Percentiles rank a stretch among this genome's conserved stretches.
These are phyloP conservation scores for Blastocystis sp. DNA, from an alignment of 352 stramenopile species.

Conservation along the genomic window DNA sequence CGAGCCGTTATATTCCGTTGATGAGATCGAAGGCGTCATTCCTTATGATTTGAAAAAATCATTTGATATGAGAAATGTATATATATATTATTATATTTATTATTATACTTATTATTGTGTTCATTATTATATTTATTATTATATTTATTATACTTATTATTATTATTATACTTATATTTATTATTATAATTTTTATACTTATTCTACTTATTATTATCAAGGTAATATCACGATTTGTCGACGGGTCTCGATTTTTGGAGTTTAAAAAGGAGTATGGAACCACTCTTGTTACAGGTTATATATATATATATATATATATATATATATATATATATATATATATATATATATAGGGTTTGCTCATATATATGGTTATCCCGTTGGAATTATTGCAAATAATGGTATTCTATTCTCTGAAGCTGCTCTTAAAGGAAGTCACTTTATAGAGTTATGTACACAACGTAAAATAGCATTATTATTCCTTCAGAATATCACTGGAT, in stretches of 20 bases:
- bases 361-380: constrained; percentile 70
- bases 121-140: too few relatives aligned
- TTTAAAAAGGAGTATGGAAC: constrained; percentile 87
- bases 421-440: constrained; percentile 75
- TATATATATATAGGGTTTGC: too few relatives aligned
- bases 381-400: constrained; percentile 93
- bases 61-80: constrained; percentile 80
- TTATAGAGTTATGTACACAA: constrained; percentile 88
- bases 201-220: constrained; percentile 43
- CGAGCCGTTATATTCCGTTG: constrained; percentile 68
- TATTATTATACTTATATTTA: too few relatives aligned
- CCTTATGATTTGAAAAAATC: constrained; percentile 72
- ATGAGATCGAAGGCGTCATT: constrained; percentile 74
- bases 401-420: constrained; percentile 79
- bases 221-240: constrained; percentile 78
- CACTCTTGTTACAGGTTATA: constrained; percentile 80
- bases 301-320: too few relatives aligned
- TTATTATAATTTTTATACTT: too few relatives aligned
- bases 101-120: too few relatives aligned
- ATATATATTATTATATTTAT: too few relatives aligned
- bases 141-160: too few relatives aligned
- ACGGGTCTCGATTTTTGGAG: constrained; percentile 83
- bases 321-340: too few relatives aligned
- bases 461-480: constrained; percentile 81
- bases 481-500: constrained; percentile 91